phyloP scores from a whole-genome alignment of 192 early-diverging fungal genomes.

The Linnemannia elongata region DNA sequence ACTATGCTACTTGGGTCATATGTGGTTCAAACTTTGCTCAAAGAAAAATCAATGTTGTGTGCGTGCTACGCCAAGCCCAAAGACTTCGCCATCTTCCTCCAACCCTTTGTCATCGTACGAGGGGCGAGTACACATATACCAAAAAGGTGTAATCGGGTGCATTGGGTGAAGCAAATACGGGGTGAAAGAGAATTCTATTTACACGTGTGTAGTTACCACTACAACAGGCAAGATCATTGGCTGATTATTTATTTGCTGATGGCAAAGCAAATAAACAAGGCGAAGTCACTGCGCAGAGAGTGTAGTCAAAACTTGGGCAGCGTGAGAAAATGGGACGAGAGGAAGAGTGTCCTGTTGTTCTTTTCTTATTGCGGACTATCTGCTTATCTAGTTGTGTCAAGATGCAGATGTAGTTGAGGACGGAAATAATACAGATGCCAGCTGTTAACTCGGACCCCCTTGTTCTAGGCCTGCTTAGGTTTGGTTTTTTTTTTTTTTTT shows the following conservation, averaged over 20 bases:
- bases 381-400: neutral
- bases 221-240: neutral
- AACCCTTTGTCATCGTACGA: neutral
- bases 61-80: neutral
- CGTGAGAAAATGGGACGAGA: neutral
- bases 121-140: neutral
- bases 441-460: neutral
- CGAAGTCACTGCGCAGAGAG: neutral
- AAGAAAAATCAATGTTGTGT: neutral
- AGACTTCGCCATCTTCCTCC: neutral
- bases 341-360: neutral
- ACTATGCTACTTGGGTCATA: neutral
- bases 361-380: neutral
- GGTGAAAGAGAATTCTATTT: neutral
- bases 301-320: neutral
- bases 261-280: neutral
- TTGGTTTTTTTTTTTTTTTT: no score
- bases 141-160: neutral
- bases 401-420: neutral
- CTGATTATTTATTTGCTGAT: neutral
- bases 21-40: neutral
- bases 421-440: neutral
- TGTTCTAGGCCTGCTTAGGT: neutral
- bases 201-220: neutral
- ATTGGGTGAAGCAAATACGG: neutral